Percentiles rank a stretch among this genome's conserved stretches.
These are phyloP conservation scores for Geotrichum cucujoidarum DNA, from an alignment of 1,139 yeast species.

Conservation along the genomic window DNA sequence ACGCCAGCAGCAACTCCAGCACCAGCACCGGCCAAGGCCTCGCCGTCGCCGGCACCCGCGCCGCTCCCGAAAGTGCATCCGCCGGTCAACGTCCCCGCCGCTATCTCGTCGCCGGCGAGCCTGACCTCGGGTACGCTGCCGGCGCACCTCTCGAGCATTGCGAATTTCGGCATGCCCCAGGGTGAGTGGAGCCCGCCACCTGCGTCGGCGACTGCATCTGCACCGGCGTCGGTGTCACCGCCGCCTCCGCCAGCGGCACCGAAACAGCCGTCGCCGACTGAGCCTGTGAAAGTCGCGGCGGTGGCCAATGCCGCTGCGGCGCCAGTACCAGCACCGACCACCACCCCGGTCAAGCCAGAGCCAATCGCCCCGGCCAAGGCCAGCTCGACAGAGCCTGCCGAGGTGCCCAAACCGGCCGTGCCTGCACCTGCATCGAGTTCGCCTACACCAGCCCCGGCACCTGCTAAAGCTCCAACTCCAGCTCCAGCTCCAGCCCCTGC, in stretches of 20 bases:
- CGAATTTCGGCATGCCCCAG: not conserved
- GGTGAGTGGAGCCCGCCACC: not conserved
- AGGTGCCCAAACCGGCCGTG: not conserved
- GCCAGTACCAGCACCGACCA: not conserved
- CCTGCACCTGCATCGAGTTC: not conserved
- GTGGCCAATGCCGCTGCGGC: not conserved
- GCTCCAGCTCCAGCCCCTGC: constrained; percentile 3
- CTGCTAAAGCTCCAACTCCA: not conserved
- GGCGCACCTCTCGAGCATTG: constrained; percentile 8
- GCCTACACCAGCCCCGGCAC: not conserved
- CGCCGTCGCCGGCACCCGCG: constrained; percentile 3
- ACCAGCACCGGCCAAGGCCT: constrained; percentile 26
- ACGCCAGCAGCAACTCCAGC: constrained; percentile 24
- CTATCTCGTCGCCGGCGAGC: constrained; percentile 14
- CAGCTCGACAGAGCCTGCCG: not conserved
- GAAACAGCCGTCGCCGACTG: not conserved
- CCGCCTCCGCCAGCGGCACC: not conserved
- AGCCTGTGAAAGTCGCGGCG: not conserved
- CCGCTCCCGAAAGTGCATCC: constrained; percentile 11
- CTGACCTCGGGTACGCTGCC: constrained; percentile 11
- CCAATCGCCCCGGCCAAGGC: no score
- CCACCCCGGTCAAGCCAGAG: no score
- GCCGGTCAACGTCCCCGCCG: constrained; percentile 16
- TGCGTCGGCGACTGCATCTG: not conserved
- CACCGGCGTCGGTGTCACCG: not conserved